phyloP scores from a whole-genome alignment of 345 rosid species.

The Citrus unshiu region DNA sequence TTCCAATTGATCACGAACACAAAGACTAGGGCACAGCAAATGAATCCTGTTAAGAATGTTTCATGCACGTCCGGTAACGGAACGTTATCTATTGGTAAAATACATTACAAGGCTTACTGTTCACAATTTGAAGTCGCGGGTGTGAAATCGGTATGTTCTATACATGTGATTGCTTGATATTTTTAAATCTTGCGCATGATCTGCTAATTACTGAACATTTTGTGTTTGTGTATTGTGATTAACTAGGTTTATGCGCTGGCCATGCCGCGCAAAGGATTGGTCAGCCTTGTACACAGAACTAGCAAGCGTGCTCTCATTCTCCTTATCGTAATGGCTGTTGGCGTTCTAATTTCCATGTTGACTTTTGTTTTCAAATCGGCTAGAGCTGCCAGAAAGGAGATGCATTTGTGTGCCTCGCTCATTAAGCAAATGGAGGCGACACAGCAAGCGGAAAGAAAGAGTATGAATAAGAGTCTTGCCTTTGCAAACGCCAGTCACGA shows the following conservation, averaged over 20 bases:
- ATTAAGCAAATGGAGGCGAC: slow-evolving; percentile 80
- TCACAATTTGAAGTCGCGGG: slow-evolving; percentile 29
- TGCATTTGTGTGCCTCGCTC: slow-evolving; percentile 41
- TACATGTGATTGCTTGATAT: neutral
- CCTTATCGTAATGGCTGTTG: slow-evolving; percentile 21
- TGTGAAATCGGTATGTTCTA: slow-evolving; percentile 30
- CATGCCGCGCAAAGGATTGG: slow-evolving; percentile 29
- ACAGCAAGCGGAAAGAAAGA: slow-evolving; percentile 69
- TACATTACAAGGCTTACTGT: slow-evolving; percentile 23
- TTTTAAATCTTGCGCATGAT: neutral
- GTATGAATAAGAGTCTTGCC: slow-evolving; percentile 69
- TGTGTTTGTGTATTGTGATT: neutral
- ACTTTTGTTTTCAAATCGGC: slow-evolving; percentile 34
- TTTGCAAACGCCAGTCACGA: slow-evolving; percentile 82
- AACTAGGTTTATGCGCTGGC: slow-evolving; percentile 54
- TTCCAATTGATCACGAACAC: neutral
- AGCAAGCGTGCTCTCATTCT: slow-evolving; percentile 24
- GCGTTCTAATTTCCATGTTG: slow-evolving; percentile 18
- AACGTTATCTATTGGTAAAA: slow-evolving; percentile 5
- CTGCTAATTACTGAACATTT: neutral
- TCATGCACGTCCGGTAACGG: slow-evolving; percentile 18
- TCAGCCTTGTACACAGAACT: slow-evolving; percentile 16
- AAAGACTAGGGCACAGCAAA: neutral
- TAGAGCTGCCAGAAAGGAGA: slow-evolving; percentile 42
- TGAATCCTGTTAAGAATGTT: neutral